These are phyloP conservation scores for Rhodotorula kratochvilovae DNA, from an alignment of 768 basidiomycete species.

Conservation along the genomic window DNA sequence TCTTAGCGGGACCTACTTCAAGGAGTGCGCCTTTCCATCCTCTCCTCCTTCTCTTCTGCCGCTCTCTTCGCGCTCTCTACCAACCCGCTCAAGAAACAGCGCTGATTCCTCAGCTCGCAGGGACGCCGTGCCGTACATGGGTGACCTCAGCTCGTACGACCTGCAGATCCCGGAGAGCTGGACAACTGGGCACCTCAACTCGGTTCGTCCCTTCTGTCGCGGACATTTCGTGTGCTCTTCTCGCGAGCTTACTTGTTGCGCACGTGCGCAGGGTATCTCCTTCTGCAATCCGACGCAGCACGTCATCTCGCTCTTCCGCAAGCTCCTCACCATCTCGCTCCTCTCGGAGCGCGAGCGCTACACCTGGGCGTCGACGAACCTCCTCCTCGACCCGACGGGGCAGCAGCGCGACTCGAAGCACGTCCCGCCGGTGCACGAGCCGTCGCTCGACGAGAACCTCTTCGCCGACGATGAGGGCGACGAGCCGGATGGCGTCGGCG, in stretches of 20 bases:
- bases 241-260: background rate
- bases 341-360: background rate
- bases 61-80: too few species aligned
- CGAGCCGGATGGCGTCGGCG: background rate
- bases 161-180: slow-evolving; percentile 23
- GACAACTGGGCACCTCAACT: background rate
- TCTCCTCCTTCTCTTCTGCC: background rate
- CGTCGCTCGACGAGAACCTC: slow-evolving; percentile 6
- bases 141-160: slow-evolving; percentile 11
- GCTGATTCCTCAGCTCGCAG: background rate
- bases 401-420: background rate
- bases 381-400: slow-evolving; percentile 22
- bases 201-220: background rate
- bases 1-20: slow-evolving; percentile 13
- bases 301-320: slow-evolving; percentile 12
- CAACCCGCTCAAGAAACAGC: too few species aligned
- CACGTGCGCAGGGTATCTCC: slow-evolving; percentile 1
- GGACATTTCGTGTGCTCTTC: too few species aligned
- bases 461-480: background rate
- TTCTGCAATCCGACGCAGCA: slow-evolving; percentile 18
- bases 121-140: slow-evolving; percentile 11
- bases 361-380: slow-evolving; percentile 12
- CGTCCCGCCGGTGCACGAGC: background rate
- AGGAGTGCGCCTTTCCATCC: background rate
- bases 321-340: slow-evolving; percentile 2